Evolutionary conservation across 176 grass and related monocot species (phyloP).

Genomic region (Puya raimondii): DNA sequence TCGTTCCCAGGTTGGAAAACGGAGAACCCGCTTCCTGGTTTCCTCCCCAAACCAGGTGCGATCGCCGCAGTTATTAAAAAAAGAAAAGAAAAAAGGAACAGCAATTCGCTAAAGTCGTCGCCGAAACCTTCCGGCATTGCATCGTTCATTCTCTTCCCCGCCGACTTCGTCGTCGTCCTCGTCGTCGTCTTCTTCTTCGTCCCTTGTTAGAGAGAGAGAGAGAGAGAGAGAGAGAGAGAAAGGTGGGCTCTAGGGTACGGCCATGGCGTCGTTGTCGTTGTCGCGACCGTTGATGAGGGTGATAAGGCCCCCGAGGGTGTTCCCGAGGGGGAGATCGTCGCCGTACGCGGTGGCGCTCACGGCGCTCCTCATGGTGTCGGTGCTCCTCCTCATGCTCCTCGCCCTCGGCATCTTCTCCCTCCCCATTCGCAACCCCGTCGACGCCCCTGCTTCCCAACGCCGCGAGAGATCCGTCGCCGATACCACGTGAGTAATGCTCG

Average conservation of each 20-base stretch:
- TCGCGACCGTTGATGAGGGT: slow-evolving; percentile 64
- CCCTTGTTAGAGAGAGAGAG: background rate
- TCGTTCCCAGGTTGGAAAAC: background rate
- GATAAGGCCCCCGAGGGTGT: slow-evolving; percentile 47
- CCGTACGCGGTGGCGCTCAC: slow-evolving; percentile 47
- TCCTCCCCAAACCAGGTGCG: slow-evolving; percentile 13
- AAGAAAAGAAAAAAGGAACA: background rate
- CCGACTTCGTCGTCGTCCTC: background rate
- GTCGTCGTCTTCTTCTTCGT: background rate
- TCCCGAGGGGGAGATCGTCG: slow-evolving; percentile 34
- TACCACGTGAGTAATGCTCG: slow-evolving; percentile 22
- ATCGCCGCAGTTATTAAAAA: slow-evolving; percentile 7
- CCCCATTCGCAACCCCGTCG: slow-evolving; percentile 30
- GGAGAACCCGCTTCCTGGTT: background rate
- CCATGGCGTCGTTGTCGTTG: slow-evolving; percentile 28
- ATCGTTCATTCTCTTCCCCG: background rate
- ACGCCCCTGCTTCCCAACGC: slow-evolving; percentile 16
- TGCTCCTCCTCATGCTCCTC: slow-evolving; percentile 61
- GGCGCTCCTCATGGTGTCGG: slow-evolving; percentile 43
- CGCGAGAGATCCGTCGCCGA: slow-evolving; percentile 27
- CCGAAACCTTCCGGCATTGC: background rate
- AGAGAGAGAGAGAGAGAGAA: background rate
- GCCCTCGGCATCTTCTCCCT: slow-evolving; percentile 72
- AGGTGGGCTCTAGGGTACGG: background rate
- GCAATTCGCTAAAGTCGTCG: background rate